Conservation (phyloP, 352 stramenopile species). For the Globisporangium megalacanthum region DNA sequence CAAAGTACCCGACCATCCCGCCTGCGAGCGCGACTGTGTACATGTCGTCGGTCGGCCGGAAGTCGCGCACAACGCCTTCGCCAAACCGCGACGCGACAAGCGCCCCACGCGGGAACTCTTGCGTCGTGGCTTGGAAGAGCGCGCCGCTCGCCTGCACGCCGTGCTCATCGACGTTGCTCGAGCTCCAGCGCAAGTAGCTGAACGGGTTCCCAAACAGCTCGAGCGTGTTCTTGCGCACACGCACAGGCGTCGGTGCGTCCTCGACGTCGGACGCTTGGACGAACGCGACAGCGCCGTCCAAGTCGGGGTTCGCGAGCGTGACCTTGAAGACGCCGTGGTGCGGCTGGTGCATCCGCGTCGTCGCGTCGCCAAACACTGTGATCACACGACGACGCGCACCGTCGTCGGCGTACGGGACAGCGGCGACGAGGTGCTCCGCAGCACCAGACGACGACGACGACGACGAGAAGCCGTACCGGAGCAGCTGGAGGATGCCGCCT, state of each 20-base stretch:
- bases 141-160: slow-evolving; percentile 9
- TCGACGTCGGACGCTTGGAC: slow-evolving; percentile 36
- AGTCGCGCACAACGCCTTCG: slow-evolving; percentile 43
- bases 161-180: slow-evolving; percentile 15
- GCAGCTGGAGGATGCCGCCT: slow-evolving; percentile 65
- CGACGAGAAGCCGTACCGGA: slow-evolving; percentile 42
- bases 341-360: slow-evolving; percentile 43
- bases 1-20: slow-evolving; percentile 49
- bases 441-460: neutral
- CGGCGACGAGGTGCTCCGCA: neutral
- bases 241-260: slow-evolving; percentile 22
- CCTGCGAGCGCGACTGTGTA: slow-evolving; percentile 47
- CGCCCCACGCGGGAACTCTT: slow-evolving; percentile 33
- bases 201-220: slow-evolving; percentile 70
- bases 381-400: slow-evolving; percentile 34
- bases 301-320: slow-evolving; percentile 39
- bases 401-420: slow-evolving; percentile 37
- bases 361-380: slow-evolving; percentile 52
- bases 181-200: slow-evolving; percentile 52
- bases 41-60: slow-evolving; percentile 39
- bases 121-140: slow-evolving; percentile 6
- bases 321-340: slow-evolving; percentile 43
- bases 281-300: slow-evolving; percentile 37
- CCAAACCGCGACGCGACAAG: slow-evolving; percentile 66
- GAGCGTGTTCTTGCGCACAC: slow-evolving; percentile 53